phyloP scores from a whole-genome alignment of 495 filamentous ascomycete genomes.

The Tetracladium marchalianum region DNA sequence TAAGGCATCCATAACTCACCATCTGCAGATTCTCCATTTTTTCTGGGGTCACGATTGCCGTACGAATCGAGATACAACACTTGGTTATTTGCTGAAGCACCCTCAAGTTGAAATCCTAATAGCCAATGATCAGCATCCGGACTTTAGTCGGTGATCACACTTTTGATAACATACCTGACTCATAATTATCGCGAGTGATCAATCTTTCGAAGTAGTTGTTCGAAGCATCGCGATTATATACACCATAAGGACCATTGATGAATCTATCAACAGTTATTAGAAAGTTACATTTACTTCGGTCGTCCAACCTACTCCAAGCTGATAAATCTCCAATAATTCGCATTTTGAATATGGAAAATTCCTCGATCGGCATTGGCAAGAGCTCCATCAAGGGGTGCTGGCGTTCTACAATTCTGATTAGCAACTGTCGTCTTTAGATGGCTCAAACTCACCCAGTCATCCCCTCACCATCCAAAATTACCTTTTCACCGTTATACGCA shows the following conservation, averaged over 20 bases:
- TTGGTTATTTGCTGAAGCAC: conserved; percentile 18
- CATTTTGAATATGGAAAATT: conserved; percentile 19
- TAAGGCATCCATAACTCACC: conserved; percentile 7
- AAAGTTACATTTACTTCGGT: too few species aligned
- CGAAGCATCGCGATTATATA: conserved; percentile 15
- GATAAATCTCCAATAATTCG: conserved; percentile 21
- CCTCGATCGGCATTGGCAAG: conserved; percentile 17
- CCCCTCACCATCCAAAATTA: conserved; percentile 22
- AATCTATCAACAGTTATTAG: not conserved
- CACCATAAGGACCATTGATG: conserved; percentile 22
- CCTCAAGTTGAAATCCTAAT: conserved; percentile 21
- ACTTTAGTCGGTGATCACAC: too few species aligned
- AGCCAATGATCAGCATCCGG: too few species aligned
- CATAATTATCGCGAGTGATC: conserved; percentile 23
- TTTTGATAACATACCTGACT: conserved; percentile 2
- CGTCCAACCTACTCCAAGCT: conserved; percentile 11
- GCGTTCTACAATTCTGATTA: conserved; percentile 5
- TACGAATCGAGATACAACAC: conserved; percentile 23
- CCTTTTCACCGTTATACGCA: conserved; percentile 17
- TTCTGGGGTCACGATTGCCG: conserved; percentile 22
- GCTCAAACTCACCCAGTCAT: conserved; percentile 9
- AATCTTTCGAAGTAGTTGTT: conserved; percentile 21
- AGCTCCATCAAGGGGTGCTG: conserved; percentile 15
- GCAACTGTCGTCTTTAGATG: too few species aligned
- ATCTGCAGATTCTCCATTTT: conserved; percentile 24